A percentile compares a stretch with the other conserved stretches of the same genome.
These are phyloP conservation scores for Fraxinus floribunda DNA, from an alignment of 305 asterid genomes.

Conservation along the genomic window DNA sequence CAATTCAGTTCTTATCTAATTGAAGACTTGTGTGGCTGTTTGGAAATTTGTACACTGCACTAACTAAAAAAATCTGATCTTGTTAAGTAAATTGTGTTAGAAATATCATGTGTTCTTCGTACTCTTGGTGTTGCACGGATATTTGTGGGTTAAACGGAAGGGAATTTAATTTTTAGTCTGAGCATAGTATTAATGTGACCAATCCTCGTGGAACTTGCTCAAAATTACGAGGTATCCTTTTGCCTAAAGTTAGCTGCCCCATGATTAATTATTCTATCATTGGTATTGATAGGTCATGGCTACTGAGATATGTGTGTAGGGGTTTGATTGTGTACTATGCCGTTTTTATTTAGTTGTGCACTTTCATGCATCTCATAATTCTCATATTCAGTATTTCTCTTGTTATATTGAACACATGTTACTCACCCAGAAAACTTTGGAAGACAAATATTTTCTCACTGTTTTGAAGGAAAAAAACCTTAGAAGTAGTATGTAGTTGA, in stretches of 20 bases:
- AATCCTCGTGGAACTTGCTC: not conserved
- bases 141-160: not conserved
- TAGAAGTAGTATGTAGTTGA: not conserved
- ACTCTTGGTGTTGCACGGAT: not conserved
- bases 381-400: not conserved
- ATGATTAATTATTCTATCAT: not conserved
- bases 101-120: not conserved
- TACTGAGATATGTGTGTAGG: not conserved
- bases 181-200: not conserved
- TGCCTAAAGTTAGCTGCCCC: slow-evolving; percentile 1
- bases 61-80: not conserved
- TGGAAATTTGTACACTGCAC: not conserved
- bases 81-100: not conserved
- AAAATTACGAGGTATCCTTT: not conserved
- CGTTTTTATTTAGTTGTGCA: not conserved
- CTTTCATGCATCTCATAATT: not conserved
- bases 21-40: not conserved
- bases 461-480: too few relatives aligned
- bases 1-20: not conserved
- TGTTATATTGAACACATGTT: not conserved
- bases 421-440: not conserved
- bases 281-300: not conserved
- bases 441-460: not conserved
- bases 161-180: not conserved
- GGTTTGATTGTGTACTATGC: not conserved